Percentiles rank a stretch among this genome's conserved stretches.
Conservation (phyloP, 352 stramenopile species). For the Phytophthora melonis region DNA sequence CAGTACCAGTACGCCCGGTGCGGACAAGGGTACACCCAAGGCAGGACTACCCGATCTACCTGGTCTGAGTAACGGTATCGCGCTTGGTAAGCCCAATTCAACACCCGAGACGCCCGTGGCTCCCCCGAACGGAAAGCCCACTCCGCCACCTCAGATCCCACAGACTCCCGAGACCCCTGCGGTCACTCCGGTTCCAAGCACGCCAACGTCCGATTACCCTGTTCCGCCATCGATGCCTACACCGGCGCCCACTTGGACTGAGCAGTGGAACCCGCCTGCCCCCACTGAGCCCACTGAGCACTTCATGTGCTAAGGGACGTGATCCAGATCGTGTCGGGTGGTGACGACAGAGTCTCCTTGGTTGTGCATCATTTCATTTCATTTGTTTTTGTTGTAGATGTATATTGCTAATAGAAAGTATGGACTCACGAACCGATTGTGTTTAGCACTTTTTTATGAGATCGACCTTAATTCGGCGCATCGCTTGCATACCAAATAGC, state of each 20-base stretch:
- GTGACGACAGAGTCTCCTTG: neutral
- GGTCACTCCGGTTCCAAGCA: neutral
- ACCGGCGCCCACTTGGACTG: neutral
- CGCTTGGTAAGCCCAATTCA: neutral
- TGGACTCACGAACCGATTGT: neutral
- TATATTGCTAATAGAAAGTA: slow-evolving; percentile 1
- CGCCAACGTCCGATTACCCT: neutral
- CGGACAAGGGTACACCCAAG: neutral
- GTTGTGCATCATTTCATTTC: neutral
- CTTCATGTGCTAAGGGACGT: slow-evolving; percentile 6
- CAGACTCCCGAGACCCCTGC: neutral
- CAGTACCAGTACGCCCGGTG: neutral
- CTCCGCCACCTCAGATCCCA: neutral
- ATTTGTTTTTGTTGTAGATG: slow-evolving; percentile 9
- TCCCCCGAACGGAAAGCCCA: neutral
- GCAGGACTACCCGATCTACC: neutral
- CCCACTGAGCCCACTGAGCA: slow-evolving; percentile 4
- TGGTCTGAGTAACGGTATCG: neutral
- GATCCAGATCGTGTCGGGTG: neutral
- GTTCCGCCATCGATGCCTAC: neutral
- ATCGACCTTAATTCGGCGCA: too few relatives aligned
- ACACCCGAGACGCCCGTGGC: slow-evolving; percentile 1
- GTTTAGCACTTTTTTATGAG: neutral
- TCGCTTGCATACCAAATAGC: too few relatives aligned
- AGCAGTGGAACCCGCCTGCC: neutral